These are phyloP conservation scores for Colletotrichum siamense DNA, from an alignment of 2,329 filamentous ascomycete species.

Conservation along the genomic window DNA sequence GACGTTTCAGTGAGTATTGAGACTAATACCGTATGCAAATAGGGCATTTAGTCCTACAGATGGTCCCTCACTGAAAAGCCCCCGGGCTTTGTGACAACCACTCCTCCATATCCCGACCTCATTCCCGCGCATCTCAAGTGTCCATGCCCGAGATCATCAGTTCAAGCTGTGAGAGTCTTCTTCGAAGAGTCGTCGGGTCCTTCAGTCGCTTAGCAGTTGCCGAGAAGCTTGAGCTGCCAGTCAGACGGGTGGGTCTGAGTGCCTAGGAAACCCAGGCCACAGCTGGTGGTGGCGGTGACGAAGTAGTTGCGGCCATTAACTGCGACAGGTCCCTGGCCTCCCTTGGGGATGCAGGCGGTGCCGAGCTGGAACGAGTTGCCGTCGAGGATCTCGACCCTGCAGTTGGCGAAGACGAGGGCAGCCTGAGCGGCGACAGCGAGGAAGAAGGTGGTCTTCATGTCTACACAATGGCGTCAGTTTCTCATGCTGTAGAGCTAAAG, in stretches of 20 bases:
- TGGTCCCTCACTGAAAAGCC: not conserved
- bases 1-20: not conserved
- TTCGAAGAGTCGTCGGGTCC: not conserved
- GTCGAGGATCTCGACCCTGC: not conserved
- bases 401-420: not conserved
- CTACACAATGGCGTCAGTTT: rapidly evolving
- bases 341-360: not conserved
- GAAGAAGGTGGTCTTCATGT: not conserved
- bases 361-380: not conserved
- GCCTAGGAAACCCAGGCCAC: not conserved
- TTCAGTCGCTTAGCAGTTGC: not conserved
- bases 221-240: not conserved
- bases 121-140: not conserved
- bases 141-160: not conserved
- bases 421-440: not conserved
- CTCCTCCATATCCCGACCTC: not conserved
- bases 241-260: not conserved
- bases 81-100: not conserved
- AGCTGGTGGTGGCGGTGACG: not conserved
- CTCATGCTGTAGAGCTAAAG: rapidly evolving
- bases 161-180: not conserved
- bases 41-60: rapidly evolving
- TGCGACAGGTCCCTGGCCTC: not conserved
- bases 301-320: not conserved
- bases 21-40: not conserved